phyloP scores from a whole-genome alignment of 371 early-diverging fungal species.

The Mortierella sp. region DNA sequence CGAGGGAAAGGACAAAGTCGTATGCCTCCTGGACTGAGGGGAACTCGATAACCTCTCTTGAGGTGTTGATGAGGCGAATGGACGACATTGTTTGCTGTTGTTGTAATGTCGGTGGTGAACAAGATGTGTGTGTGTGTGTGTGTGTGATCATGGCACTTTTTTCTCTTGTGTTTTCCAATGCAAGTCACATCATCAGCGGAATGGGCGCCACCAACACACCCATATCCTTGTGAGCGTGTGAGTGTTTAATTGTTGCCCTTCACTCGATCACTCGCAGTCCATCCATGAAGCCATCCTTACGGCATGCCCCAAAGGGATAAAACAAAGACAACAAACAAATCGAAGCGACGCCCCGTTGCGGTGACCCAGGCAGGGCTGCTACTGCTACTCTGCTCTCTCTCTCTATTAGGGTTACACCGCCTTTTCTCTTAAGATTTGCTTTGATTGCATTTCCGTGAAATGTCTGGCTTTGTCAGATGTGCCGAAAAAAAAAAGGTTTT shows the following conservation, averaged over 20 bases:
- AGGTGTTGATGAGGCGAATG: conserved; percentile 50
- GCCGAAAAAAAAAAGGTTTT: background rate
- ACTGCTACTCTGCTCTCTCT: background rate
- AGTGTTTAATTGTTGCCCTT: too few species aligned
- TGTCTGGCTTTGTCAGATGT: background rate
- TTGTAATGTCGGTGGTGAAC: background rate
- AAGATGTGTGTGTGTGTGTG: too few species aligned
- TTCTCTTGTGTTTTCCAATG: conserved; percentile 1
- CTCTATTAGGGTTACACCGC: background rate
- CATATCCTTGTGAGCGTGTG: background rate
- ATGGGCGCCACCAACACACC: background rate
- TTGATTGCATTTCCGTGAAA: background rate
- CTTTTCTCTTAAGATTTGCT: background rate
- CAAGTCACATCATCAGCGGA: background rate
- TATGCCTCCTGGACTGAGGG: conserved; percentile 49
- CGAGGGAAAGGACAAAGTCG: conserved; percentile 50
- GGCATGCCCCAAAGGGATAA: background rate
- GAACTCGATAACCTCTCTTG: conserved; percentile 54
- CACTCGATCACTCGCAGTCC: too few species aligned
- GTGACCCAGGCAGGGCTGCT: background rate
- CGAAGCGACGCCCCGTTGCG: background rate
- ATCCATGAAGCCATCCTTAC: too few species aligned
- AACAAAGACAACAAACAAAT: too few species aligned
- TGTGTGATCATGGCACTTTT: background rate
- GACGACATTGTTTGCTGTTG: conserved; percentile 23